phyloP scores from a whole-genome alignment of 2,329 filamentous ascomycete species.

The Ambrosiella beaveri region DNA sequence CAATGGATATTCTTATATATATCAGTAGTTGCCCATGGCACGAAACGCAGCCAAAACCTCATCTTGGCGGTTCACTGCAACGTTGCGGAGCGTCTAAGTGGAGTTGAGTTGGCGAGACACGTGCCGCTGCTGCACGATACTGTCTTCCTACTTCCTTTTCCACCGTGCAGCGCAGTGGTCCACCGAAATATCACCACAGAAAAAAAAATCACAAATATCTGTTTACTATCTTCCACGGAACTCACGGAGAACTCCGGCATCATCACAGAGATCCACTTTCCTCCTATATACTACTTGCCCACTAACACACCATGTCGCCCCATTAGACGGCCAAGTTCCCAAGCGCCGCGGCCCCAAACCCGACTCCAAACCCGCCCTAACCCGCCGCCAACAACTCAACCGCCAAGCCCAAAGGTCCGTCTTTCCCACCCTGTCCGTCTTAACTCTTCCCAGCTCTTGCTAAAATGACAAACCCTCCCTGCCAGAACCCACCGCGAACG shows the following conservation, averaged over 20 bases:
- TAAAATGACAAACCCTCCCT: background rate
- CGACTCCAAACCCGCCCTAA: slow-evolving; percentile 86
- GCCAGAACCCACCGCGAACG: slow-evolving; percentile 87
- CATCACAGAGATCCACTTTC: background rate
- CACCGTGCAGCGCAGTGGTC: too few relatives aligned
- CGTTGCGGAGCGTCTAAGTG: too few relatives aligned
- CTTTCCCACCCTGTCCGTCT: background rate
- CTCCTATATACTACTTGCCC: background rate
- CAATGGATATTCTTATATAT: too few relatives aligned
- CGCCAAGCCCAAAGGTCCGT: slow-evolving; percentile 77
- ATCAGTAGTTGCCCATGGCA: too few relatives aligned
- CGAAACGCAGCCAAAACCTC: too few relatives aligned
- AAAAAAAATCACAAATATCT: too few relatives aligned
- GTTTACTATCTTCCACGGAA: too few relatives aligned
- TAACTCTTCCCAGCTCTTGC: background rate
- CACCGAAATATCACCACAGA: too few relatives aligned
- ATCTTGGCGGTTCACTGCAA: too few relatives aligned
- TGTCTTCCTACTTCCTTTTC: too few relatives aligned
- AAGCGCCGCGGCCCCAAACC: slow-evolving; percentile 91
- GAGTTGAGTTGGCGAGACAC: too few relatives aligned
- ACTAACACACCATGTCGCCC: background rate
- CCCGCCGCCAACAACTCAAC: slow-evolving; percentile 82
- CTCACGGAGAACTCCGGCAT: background rate
- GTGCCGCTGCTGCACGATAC: too few relatives aligned
- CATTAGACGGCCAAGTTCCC: slow-evolving; percentile 56